These are phyloP conservation scores for Pseudogymnoascus sp. DNA, from an alignment of 2,329 filamentous ascomycete species.

Conservation along the genomic window DNA sequence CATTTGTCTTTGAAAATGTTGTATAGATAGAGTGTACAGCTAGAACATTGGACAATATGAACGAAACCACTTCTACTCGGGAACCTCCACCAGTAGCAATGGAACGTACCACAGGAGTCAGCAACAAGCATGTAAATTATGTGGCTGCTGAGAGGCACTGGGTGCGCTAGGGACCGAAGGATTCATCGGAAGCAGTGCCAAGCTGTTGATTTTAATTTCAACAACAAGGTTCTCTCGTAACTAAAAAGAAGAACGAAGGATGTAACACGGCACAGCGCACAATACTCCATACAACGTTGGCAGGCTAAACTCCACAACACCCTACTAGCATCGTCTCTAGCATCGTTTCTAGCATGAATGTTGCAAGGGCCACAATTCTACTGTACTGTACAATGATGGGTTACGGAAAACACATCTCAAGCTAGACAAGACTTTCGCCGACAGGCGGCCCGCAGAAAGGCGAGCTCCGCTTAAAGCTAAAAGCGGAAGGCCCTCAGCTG, in stretches of 20 bases:
- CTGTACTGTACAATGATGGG: background rate
- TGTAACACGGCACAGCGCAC: background rate
- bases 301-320: no score
- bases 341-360: no score
- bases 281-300: background rate
- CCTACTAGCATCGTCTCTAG: no score
- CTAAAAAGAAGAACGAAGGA: background rate
- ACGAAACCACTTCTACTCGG: background rate
- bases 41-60: background rate
- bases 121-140: no score
- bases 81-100: background rate
- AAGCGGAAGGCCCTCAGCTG: background rate
- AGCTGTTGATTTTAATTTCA: background rate
- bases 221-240: background rate
- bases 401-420: background rate
- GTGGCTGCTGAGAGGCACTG: no score
- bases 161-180: background rate
- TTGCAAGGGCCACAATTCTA: no score
- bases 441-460: conserved; percentile 2
- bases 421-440: background rate
- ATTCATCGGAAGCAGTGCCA: background rate
- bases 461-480: background rate
- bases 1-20: background rate
- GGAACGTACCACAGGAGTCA: background rate
- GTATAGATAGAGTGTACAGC: conserved; percentile 1